Conservation (phyloP, 345 rosid genomes). For the Carallia pectinifolia region DNA sequence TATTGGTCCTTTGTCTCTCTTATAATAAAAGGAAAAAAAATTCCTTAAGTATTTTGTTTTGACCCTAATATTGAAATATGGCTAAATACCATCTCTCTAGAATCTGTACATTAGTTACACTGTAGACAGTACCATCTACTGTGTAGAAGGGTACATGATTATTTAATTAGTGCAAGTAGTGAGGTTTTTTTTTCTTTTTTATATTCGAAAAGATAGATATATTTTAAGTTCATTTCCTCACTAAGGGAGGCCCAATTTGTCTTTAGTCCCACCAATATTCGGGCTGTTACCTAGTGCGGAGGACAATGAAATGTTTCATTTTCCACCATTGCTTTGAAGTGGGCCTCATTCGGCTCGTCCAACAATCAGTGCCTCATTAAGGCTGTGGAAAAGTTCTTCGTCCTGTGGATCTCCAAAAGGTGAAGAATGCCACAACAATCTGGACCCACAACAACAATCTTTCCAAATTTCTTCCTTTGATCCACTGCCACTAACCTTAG, state of each 20-base stretch:
- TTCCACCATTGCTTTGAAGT: neutral
- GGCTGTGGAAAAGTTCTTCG: neutral
- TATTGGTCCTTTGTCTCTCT: too few relatives aligned
- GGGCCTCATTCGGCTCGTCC: neutral
- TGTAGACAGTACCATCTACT: too few relatives aligned
- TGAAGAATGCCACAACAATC: neutral
- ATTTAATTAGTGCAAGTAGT: too few relatives aligned
- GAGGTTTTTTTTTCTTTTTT: neutral
- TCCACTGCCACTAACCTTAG: neutral
- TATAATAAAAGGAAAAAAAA: too few relatives aligned
- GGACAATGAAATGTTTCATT: too few relatives aligned
- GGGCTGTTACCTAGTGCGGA: neutral
- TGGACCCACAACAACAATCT: constrained; percentile 3
- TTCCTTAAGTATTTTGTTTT: too few relatives aligned
- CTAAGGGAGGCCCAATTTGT: neutral
- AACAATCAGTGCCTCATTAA: neutral
- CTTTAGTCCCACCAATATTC: neutral
- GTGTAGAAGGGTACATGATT: too few relatives aligned
- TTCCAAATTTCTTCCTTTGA: neutral
- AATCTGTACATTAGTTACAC: too few relatives aligned
- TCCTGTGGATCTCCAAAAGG: neutral
- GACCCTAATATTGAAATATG: too few relatives aligned
- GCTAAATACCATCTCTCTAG: too few relatives aligned
- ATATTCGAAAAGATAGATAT: neutral
- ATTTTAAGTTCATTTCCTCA: neutral